Conservation (phyloP, 164 flowering plant genomes). For the Stephania yunnanensis region DNA sequence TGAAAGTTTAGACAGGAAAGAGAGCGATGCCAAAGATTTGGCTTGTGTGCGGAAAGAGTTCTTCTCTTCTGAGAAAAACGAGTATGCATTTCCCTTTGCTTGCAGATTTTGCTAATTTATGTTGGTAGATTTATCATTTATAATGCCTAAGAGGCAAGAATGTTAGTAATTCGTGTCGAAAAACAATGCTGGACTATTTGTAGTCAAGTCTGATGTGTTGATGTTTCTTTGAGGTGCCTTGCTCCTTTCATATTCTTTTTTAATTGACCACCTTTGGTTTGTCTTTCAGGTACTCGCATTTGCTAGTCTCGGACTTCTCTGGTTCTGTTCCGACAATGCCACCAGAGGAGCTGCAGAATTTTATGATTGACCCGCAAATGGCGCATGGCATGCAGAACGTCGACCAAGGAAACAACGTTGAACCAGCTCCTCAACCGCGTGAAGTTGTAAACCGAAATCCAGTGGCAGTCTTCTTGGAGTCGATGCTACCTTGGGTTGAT, state of each 20-base stretch:
- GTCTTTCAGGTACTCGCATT: slow-evolving; percentile 62
- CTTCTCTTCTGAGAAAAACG: slow-evolving; percentile 79
- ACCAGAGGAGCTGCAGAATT: slow-evolving; percentile 74
- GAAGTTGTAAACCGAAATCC: slow-evolving; percentile 55
- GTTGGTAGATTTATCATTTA: not conserved
- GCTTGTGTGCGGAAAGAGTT: slow-evolving; percentile 86
- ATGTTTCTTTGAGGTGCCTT: not conserved
- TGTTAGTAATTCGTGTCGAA: no score
- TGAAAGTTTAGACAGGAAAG: slow-evolving; percentile 39
- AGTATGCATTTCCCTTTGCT: slow-evolving; percentile 42
- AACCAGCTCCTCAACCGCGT: slow-evolving; percentile 34
- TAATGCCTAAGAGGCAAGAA: no score
- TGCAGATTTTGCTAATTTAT: not conserved
- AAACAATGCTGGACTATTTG: not conserved
- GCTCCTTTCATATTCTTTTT: no score
- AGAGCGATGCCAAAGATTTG: slow-evolving; percentile 66
- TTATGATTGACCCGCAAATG: slow-evolving; percentile 58
- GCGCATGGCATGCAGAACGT: slow-evolving; percentile 36
- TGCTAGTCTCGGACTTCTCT: slow-evolving; percentile 79
- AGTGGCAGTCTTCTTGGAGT: slow-evolving; percentile 64
- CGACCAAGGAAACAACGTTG: slow-evolving; percentile 24
- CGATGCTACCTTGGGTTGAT: slow-evolving; percentile 74
- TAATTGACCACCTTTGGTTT: not conserved
- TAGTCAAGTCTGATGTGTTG: not conserved
- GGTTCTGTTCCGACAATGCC: slow-evolving; percentile 69